A percentile compares a stretch with the other conserved stretches of the same genome.
Conservation (phyloP, 768 basidiomycete species). For the Pholiota conissans region DNA sequence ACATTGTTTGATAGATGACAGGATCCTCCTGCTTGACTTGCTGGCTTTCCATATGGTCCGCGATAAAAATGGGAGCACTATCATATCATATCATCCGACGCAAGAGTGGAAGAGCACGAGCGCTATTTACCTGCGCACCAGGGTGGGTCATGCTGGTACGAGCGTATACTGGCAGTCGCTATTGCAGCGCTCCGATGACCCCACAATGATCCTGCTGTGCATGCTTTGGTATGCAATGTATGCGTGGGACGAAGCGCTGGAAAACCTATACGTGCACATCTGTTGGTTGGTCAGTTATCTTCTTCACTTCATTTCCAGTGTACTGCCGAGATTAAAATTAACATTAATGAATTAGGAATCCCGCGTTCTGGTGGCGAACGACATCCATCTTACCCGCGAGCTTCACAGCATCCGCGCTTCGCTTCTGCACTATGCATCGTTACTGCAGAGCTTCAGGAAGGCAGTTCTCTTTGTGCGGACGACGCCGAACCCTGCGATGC, state of each 20-base stretch:
- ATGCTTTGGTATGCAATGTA: conserved; percentile 60
- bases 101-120: conserved; percentile 32
- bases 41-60: conserved; percentile 45
- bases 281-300: conserved; percentile 40
- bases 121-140: conserved; percentile 38
- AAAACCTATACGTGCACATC: conserved; percentile 50
- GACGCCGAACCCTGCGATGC: conserved; percentile 52
- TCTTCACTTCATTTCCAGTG: neutral
- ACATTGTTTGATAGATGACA: conserved; percentile 19
- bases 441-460: conserved; percentile 52
- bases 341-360: conserved; percentile 12
- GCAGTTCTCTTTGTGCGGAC: conserved; percentile 44
- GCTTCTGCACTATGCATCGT: conserved; percentile 49
- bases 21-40: conserved; percentile 39
- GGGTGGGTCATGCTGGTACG: conserved; percentile 39
- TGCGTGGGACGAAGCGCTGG: conserved; percentile 59
- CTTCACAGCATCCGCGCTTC: conserved; percentile 57
- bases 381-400: conserved; percentile 43
- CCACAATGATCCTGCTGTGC: conserved; percentile 51
- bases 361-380: conserved; percentile 17
- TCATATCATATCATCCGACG: conserved; percentile 46
- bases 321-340: neutral
- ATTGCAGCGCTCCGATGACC: conserved; percentile 41
- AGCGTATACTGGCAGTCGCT: conserved; percentile 47
- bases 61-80: conserved; percentile 36